A percentile compares a stretch with the other conserved stretches of the same genome.
Conservation (phyloP, 768 basidiomycete species). For the Calocybe gangraenosa region DNA sequence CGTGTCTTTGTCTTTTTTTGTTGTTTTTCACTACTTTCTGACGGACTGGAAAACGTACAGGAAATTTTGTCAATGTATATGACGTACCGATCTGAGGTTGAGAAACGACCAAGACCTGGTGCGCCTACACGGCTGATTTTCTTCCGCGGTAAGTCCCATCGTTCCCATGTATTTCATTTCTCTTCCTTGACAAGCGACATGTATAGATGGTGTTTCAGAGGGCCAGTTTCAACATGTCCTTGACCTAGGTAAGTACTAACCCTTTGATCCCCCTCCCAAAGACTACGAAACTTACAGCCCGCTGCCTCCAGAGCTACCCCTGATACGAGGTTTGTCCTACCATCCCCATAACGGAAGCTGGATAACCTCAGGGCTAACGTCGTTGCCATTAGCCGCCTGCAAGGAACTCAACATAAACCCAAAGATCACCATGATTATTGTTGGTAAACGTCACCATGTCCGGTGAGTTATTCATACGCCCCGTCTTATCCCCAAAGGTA, state of each 20-base stretch:
- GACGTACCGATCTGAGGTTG: conserved; percentile 42
- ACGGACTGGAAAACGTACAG: conserved; percentile 26
- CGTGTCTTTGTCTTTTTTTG: conserved; percentile 17
- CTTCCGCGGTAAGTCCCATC: conserved; percentile 51
- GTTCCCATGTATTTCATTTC: conserved; percentile 5
- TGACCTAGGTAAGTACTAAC: conserved; percentile 47
- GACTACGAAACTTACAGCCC: background rate
- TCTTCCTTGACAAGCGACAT: conserved; percentile 18
- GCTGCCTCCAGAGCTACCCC: conserved; percentile 47
- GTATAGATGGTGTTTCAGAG: conserved; percentile 47
- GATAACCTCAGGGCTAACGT: background rate
- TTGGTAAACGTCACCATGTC: conserved; percentile 75
- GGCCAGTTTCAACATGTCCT: conserved; percentile 48
- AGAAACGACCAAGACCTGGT: conserved; percentile 32
- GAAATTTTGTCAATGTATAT: conserved; percentile 50
- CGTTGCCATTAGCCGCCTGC: conserved; percentile 51
- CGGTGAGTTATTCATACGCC: conserved; percentile 32
- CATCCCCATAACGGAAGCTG: background rate
- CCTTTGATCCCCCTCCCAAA: no score
- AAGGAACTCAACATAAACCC: conserved; percentile 49
- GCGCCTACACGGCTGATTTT: conserved; percentile 59
- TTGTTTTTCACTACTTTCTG: no score
- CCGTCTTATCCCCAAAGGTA: no score
- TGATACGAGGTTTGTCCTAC: conserved; percentile 46
- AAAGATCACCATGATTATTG: conserved; percentile 73